Evolutionary conservation across 345 rosid species (phyloP), one percentile per base, ranked within the genome.

Genomic region (Excoecaria agallocha): DNA sequence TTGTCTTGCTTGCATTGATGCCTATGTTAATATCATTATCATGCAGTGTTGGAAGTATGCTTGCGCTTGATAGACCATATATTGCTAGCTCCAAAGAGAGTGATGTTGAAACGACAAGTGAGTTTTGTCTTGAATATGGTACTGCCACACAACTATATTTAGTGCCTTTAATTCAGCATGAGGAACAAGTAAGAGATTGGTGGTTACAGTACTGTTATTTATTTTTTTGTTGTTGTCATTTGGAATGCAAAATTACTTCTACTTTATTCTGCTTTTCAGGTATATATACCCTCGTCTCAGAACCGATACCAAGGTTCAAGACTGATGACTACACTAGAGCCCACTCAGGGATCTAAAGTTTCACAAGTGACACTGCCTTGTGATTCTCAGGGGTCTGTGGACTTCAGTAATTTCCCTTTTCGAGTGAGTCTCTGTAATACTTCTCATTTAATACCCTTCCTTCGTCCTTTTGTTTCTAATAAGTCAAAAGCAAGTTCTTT

Each of bases 291-390:
- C 73, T 77, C 84, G 48, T 78, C 99, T 13, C 96, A 88, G 86
- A 86, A 83, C 72, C 84, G 86, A 55, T 71, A 74, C 78, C 93
- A 87, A 78, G 94, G 93, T 72, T 90, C 94, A 66, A 87, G 82
- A 79, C 68, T 87, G 70, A 84, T 82, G 78, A 83, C 82, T 77
- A 77, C 90, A 67, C 83, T 69, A 11, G 86, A 87, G 73, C 87
- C 88, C 71, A 86, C 79, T 69, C 93, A 86, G 71, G 83, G 84
- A 68, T 81, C 82, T 60, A 79, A 78, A 78, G 85, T 88, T 83
- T 93, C 99, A 59, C 99, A 93, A 84, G 96, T 94, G 78, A 79
- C 88, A 43, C 79, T 94, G 84, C 94, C 93, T 35, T 85, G 99
- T 80, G 91, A 93, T 79, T 89, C 92, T 45, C 90, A 87, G 71